Evolutionary conservation across 352 stramenopile genomes (phyloP).

Genomic region (Phytophthora quininea): DNA sequence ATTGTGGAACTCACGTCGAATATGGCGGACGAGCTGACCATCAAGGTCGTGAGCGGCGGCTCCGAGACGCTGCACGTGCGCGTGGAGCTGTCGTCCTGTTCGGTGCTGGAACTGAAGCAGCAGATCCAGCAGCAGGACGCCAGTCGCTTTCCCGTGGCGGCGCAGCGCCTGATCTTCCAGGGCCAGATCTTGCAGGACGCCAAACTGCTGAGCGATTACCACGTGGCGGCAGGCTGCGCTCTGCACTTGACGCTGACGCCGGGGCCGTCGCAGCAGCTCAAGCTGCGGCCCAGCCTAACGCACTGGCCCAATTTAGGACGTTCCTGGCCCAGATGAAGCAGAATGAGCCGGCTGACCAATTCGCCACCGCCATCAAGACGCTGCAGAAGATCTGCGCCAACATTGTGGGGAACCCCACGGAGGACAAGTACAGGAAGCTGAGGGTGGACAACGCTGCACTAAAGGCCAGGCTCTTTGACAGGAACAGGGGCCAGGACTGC

Average conservation of each 20-base stretch:
- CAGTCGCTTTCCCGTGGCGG: conserved; percentile 60
- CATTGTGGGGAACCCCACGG: conserved; percentile 69
- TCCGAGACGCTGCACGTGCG: conserved; percentile 60
- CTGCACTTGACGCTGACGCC: conserved; percentile 76
- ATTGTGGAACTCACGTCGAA: too few species aligned
- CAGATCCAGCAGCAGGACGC: conserved; percentile 62
- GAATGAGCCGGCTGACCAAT: conserved; percentile 44
- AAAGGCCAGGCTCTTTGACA: conserved; percentile 66
- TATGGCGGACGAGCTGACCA: conserved; percentile 56
- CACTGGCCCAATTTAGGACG: conserved; percentile 40
- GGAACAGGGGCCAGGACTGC: conserved; percentile 58
- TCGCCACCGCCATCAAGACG: conserved; percentile 59
- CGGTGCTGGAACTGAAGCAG: conserved; percentile 73
- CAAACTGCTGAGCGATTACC: conserved; percentile 69
- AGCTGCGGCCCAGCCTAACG: conserved; percentile 8
- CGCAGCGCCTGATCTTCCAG: conserved; percentile 88
- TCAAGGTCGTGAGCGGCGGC: conserved; percentile 74
- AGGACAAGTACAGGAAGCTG: conserved; percentile 84
- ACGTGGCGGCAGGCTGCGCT: conserved; percentile 61
- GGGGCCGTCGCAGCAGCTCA: conserved; percentile 25
- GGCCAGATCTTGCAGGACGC: conserved; percentile 84
- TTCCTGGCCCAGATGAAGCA: conserved; percentile 66
- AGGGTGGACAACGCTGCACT: conserved; percentile 72
- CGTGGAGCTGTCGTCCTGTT: conserved; percentile 49
- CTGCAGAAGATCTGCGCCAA: conserved; percentile 87